Percentiles rank a stretch among this genome's conserved stretches.
These are phyloP conservation scores for Salinomyces thailandicus DNA, from an alignment of 2,329 filamentous ascomycete species.

Conservation along the genomic window DNA sequence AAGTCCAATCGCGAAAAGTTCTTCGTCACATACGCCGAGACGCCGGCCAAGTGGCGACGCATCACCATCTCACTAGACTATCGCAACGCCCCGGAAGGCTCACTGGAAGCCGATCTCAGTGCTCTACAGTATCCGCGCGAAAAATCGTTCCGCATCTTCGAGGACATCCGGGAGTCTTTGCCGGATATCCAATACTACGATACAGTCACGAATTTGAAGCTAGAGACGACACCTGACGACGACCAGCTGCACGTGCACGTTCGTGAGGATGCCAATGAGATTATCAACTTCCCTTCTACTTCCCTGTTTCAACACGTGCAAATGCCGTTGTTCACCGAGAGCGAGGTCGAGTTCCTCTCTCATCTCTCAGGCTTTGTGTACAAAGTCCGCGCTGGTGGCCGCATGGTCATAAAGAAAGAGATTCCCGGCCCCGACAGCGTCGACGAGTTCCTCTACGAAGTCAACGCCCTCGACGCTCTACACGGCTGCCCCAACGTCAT, in stretches of 20 bases:
- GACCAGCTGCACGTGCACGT: slow-evolving; percentile 90
- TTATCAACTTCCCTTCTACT: slow-evolving; percentile 71
- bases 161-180: slow-evolving; percentile 84
- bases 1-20: slow-evolving; percentile 91
- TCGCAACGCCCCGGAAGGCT: slow-evolving; percentile 64
- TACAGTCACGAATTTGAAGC: slow-evolving; percentile 88
- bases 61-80: slow-evolving; percentile 95
- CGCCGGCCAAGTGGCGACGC: slow-evolving; percentile 66
- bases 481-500: slow-evolving; percentile 67
- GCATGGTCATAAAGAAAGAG: slow-evolving; percentile 86
- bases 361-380: slow-evolving; percentile 98
- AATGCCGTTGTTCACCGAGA: slow-evolving; percentile 53
- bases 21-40: slow-evolving; percentile 87
- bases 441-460: slow-evolving; percentile 94
- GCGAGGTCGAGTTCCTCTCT: slow-evolving; percentile 70
- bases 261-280: slow-evolving; percentile 93
- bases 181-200: slow-evolving; percentile 93
- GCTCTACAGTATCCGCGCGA: slow-evolving; percentile 74
- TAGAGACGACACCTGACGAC: slow-evolving; percentile 75
- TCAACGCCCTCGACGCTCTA: slow-evolving; percentile 81
- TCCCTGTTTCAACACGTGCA: slow-evolving; percentile 63
- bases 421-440: slow-evolving; percentile 92
- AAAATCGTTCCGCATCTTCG: slow-evolving; percentile 87
- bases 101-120: slow-evolving; percentile 74
- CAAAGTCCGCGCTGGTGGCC: slow-evolving; percentile 63